phyloP scores from a whole-genome alignment of 371 early-diverging fungal species.

The Actinomucor elegans region DNA sequence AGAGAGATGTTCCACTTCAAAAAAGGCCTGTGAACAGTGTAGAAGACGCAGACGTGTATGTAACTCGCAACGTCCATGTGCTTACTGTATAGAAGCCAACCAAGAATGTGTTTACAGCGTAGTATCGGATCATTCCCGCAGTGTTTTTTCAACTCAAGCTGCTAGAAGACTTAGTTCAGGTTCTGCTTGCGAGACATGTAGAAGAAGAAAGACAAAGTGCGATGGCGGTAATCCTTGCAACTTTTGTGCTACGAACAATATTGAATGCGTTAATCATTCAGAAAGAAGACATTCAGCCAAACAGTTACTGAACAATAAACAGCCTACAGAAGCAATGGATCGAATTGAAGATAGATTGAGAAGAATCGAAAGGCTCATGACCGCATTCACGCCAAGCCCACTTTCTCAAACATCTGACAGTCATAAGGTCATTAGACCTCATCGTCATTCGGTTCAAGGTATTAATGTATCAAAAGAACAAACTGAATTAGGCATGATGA shows the following conservation, averaged over 20 bases:
- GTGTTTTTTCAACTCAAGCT: conserved; percentile 25
- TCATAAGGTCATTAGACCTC: conserved; percentile 31
- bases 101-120: conserved; percentile 35
- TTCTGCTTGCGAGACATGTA: conserved; percentile 41
- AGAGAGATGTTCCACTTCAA: conserved; percentile 2
- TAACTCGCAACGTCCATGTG: conserved; percentile 33
- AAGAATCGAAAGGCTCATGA: conserved; percentile 50
- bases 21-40: conserved; percentile 30
- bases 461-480: conserved; percentile 46
- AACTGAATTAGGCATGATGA: conserved; percentile 21
- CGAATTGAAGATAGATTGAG: conserved; percentile 49
- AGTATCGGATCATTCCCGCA: conserved; percentile 27
- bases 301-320: neutral
- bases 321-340: conserved; percentile 37
- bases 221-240: conserved; percentile 35
- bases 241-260: conserved; percentile 35
- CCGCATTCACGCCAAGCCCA: conserved; percentile 45
- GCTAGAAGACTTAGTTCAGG: conserved; percentile 35
- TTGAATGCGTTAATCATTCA: conserved; percentile 49
- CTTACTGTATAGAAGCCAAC: conserved; percentile 26
- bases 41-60: conserved; percentile 27
- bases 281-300: conserved; percentile 33
- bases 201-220: conserved; percentile 40
- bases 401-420: conserved; percentile 15
- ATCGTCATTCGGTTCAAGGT: conserved; percentile 52